Percentiles rank a stretch among this genome's conserved stretches.
phyloP scores from a whole-genome alignment of 2,329 filamentous ascomycete genomes.

The Stylonectria norvegica region DNA sequence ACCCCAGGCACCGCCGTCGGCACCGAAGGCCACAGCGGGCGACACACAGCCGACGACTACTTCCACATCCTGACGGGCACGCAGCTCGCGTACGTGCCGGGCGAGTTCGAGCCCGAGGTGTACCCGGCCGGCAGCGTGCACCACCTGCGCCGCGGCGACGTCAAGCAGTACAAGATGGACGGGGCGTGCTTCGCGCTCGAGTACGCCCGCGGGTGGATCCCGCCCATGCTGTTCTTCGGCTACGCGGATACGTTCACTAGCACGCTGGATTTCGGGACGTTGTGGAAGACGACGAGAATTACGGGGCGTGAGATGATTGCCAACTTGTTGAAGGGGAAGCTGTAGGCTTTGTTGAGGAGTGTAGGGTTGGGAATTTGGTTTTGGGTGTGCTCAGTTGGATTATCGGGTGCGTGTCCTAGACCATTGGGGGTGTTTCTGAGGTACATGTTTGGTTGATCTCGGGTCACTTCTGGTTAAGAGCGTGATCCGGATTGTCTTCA shows the following conservation, averaged over 20 bases:
- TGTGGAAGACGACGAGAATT: conserved; percentile 73
- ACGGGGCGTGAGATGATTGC: conserved; percentile 73
- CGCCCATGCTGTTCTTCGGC: conserved; percentile 87
- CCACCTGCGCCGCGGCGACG: conserved; percentile 65
- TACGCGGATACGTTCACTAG: conserved; percentile 77
- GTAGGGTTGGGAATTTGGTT: too few relatives aligned
- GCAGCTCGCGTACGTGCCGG: conserved; percentile 71
- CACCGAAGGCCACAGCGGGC: conserved; percentile 83
- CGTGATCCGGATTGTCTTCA: too few relatives aligned
- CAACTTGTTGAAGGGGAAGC: conserved; percentile 69
- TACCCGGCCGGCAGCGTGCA: conserved; percentile 69
- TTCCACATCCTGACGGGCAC: conserved; percentile 84
- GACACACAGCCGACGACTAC: conserved; percentile 91
- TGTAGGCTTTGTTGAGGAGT: too few relatives aligned
- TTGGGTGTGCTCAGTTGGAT: too few relatives aligned
- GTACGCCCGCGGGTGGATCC: conserved; percentile 86
- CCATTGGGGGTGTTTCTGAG: too few relatives aligned
- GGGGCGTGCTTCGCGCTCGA: conserved; percentile 75
- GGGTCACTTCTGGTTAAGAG: too few relatives aligned
- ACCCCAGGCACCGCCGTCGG: conserved; percentile 71
- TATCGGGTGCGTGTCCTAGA: too few relatives aligned
- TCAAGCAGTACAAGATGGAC: conserved; percentile 83
- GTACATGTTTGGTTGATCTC: too few relatives aligned
- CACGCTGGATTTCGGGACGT: conserved; percentile 79
- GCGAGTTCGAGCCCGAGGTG: conserved; percentile 63